A percentile compares a stretch with the other conserved stretches of the same genome.
Evolutionary conservation across 1,284 basidiomycete genomes (phyloP).

Genomic region (Inonotus hispidus): DNA sequence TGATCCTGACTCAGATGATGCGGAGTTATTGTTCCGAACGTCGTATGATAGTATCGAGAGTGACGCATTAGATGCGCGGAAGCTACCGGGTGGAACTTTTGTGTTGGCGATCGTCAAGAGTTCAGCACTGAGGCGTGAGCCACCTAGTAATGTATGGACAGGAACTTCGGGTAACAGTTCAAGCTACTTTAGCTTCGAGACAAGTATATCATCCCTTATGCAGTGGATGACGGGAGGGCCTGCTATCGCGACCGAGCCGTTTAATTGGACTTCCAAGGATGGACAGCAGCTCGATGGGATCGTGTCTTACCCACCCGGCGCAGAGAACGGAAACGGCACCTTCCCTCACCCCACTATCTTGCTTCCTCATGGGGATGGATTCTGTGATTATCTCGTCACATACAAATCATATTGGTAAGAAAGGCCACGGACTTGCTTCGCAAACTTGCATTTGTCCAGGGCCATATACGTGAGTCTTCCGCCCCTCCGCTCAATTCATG

Average conservation of each 20-base stretch:
- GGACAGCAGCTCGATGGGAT: conserved; percentile 18
- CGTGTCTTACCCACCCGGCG: conserved; percentile 11
- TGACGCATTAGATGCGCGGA: conserved; percentile 15
- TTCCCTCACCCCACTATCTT: conserved; percentile 18
- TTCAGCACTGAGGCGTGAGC: conserved; percentile 16
- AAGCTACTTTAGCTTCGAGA: neutral
- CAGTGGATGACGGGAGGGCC: conserved; percentile 12
- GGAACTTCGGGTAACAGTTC: neutral
- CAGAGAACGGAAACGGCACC: neutral
- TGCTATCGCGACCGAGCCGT: conserved; percentile 3
- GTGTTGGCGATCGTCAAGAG: conserved; percentile 16
- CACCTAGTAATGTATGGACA: conserved; percentile 20
- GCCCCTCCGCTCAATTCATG: neutral
- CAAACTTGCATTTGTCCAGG: neutral
- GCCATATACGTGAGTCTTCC: conserved; percentile 3
- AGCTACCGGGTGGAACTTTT: conserved; percentile 13
- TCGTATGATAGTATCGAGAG: neutral
- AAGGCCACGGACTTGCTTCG: neutral
- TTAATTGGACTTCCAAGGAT: conserved; percentile 18
- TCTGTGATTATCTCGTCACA: neutral
- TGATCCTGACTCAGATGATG: neutral
- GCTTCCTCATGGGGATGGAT: conserved; percentile 21
- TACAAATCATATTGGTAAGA: no score
- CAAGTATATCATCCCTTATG: conserved; percentile 20
- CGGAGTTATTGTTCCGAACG: conserved; percentile 1